Evolutionary conservation across 495 filamentous ascomycete species (phyloP).

Genomic region (Penicillium pulvis): DNA sequence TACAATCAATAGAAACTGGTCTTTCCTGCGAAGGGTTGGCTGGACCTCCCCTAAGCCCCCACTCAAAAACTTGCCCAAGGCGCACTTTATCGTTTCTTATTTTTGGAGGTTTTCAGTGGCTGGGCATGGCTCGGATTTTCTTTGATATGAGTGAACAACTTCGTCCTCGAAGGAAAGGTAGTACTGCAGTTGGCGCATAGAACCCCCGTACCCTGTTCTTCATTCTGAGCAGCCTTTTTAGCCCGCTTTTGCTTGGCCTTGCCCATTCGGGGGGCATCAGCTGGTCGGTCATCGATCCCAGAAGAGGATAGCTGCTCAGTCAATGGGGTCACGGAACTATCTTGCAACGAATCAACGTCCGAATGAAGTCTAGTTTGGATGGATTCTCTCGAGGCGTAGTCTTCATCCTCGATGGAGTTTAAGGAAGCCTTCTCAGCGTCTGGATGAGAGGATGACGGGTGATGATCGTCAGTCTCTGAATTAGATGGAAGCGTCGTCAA

Average conservation of each 20-base stretch:
- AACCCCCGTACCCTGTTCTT: slow-evolving; percentile 40
- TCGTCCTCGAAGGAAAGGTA: slow-evolving; percentile 65
- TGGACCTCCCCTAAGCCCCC: not conserved
- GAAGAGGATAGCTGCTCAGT: slow-evolving; percentile 28
- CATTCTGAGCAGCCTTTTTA: slow-evolving; percentile 71
- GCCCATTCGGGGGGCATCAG: slow-evolving; percentile 59
- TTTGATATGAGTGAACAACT: slow-evolving; percentile 74
- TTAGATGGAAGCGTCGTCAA: not conserved
- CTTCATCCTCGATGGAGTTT: slow-evolving; percentile 32
- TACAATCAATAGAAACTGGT: not conserved
- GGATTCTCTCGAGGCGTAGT: slow-evolving; percentile 50
- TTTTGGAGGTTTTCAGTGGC: slow-evolving; percentile 33
- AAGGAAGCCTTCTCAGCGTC: not conserved
- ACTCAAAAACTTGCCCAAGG: not conserved
- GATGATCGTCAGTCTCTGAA: slow-evolving; percentile 3
- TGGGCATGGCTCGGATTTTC: slow-evolving; percentile 59
- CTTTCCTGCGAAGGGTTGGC: not conserved
- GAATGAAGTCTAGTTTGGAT: slow-evolving; percentile 36
- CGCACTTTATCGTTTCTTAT: slow-evolving; percentile 13
- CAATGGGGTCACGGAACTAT: slow-evolving; percentile 20
- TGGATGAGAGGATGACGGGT: not conserved
- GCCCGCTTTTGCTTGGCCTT: slow-evolving; percentile 88
- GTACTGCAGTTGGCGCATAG: slow-evolving; percentile 63
- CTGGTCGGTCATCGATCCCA: slow-evolving; percentile 22
- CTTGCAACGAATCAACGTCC: slow-evolving; percentile 11